Percentiles rank a stretch among this genome's conserved stretches.
These are phyloP conservation scores for Colletotrichum tamarilloi DNA, from an alignment of 2,329 filamentous ascomycete species.

Conservation along the genomic window DNA sequence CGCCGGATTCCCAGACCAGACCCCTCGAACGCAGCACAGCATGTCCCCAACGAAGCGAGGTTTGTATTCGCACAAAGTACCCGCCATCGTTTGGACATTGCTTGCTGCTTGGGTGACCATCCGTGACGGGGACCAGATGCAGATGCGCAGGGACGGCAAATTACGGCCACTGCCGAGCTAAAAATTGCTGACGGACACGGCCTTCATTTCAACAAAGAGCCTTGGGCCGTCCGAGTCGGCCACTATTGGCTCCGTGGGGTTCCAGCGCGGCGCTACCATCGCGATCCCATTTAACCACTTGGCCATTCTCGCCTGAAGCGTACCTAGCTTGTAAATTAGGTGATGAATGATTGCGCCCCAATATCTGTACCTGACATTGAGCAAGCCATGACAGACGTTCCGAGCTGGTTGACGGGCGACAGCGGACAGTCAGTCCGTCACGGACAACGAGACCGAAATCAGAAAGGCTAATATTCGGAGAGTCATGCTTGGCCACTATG, in stretches of 20 bases:
- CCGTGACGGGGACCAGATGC: constrained; percentile 8
- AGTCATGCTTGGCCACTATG: constrained; percentile 13
- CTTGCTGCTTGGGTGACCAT: constrained; percentile 17
- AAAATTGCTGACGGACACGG: constrained; percentile 24
- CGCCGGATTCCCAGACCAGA: not conserved
- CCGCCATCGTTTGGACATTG: constrained; percentile 4
- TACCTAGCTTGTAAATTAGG: constrained; percentile 12
- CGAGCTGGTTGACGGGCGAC: constrained; percentile 1
- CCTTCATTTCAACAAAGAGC: constrained; percentile 35
- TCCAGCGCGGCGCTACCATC: constrained; percentile 34
- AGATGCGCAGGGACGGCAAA: constrained; percentile 32
- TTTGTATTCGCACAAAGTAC: constrained; percentile 16
- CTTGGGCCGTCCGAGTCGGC: constrained; percentile 26
- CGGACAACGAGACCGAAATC: not conserved
- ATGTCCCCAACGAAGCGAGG: not conserved
- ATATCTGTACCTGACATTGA: not conserved
- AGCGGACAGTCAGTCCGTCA: not conserved
- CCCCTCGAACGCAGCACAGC: not conserved
- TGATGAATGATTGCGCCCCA: constrained; percentile 5
- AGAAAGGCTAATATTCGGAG: not conserved
- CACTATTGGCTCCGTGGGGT: constrained; percentile 30
- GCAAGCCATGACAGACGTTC: not conserved
- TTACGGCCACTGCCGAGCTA: constrained; percentile 34
- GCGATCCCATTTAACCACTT: constrained; percentile 16
- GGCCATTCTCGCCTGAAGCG: constrained; percentile 20